Evolutionary conservation across 108 stramenopile species (phyloP), one percentile per base, ranked within the genome.

Genomic region (Fragilaria radians): DNA sequence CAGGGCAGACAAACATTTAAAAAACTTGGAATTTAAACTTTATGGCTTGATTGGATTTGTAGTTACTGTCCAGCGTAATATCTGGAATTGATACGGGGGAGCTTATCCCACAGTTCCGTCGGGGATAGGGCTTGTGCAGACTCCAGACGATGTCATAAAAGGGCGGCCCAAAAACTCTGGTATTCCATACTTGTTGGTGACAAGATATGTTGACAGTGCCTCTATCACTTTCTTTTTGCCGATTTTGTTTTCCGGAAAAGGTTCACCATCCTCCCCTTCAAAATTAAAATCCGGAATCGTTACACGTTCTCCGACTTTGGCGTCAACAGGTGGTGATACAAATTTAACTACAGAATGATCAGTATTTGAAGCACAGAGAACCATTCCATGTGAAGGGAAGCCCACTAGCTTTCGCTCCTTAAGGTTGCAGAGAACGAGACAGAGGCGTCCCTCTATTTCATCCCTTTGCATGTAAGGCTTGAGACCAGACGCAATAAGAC

Each of bases 141-240:
- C 86, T 24, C 92, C 92, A 7, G 83, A 84, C 67, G 85, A 88
- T 11, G 92, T 94, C 74, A 94, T 72, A 56, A 94, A 79, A 22
- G 92, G 92, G 32, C 86, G 68, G 51, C 89, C 89, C 64, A 82
- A 65, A 61, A 94, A 94, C 33, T 83, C 81, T 18, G 91, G 86
- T 0, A 85, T 70, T 14, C 93, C 89, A 58, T 94, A 80, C 57
- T 89, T 85, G 54, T 78, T 83, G 5, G 96, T 95, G 26, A 79
- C 64, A 33, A 99, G 69, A 64, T 80, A 78, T 22, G 96, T 94
- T n/a, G 95, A 94, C 54, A 98, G 69, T 53, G 79, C 71, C 70
- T 99, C 96, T 65, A 97, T 90, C 9, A 97, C 81, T 74, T 99
- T 99, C 85, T 99, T 98, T 85, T 99, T 99, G 24, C 79, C 89